Base-by-base conservation (phyloP, 805 yeast genomes). In the Metschnikowia aberdeeniae region DNA sequence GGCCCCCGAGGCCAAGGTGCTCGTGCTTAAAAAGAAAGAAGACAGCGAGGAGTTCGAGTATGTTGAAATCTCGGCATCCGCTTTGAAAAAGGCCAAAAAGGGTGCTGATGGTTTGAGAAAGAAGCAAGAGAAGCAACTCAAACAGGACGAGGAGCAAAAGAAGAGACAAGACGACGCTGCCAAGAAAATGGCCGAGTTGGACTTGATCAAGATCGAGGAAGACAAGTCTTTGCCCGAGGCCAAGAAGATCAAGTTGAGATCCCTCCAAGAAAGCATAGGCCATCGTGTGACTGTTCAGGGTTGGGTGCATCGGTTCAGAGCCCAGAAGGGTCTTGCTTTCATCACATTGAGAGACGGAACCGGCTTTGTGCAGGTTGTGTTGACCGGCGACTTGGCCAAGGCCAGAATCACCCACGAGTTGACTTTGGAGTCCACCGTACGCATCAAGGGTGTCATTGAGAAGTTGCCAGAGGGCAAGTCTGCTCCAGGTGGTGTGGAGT, bases 401-500 rank as follows among this genome's bases (percentile, higher is more conserved):
- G 96, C 97, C 39, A 82, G 85, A 68, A 83, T 80, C 66, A 90
- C 98, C 36, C 72, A 77, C 57, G 85, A 84, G 47, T 77, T 95
- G 62, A 92, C 99, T 9, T 70, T 92, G 56, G 99, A 93, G 73
- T 77, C 96, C 13, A 84, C 96, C 12, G 76, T 95, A 28, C 64
- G 82, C 40, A 69, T 93, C 47, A 86, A 78, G 63, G 99, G 99
- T 69, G 78, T 80, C 24, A 74, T 93, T 50, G 77, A 79, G 66
- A 80, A 84, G 58, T 75, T 95, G 40, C 98, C 98, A 46, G 97
- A 89, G 65, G 99, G 99, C 52, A 90, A 93, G 67, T 75, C 85
- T 54, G 99, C 99, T 8, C 97, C 97, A 47, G 98, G 98, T 52
- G 96, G 96, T 50, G 95, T 92, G 53, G 99, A 93, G 72, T 78